Evolutionary conservation across 208 protist genomes (phyloP).

Genomic region (Crithidia sp.): DNA sequence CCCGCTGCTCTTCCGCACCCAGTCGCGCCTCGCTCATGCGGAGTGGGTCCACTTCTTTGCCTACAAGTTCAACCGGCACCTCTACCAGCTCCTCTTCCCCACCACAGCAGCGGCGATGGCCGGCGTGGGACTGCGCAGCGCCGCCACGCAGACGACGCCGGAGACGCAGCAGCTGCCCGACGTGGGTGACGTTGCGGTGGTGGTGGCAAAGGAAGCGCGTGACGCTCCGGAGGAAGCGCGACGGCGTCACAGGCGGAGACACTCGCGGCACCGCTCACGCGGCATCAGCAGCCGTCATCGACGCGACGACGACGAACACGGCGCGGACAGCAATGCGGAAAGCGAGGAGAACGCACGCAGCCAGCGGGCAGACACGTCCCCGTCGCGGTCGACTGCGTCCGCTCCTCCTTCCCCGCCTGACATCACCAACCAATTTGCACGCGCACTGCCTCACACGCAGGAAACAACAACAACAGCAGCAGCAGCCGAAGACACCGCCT

Average conservation of each 20-base stretch:
- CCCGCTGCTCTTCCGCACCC: conserved; percentile 50
- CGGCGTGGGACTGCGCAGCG: conserved; percentile 9
- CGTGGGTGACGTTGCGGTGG: not conserved
- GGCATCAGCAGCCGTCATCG: not conserved
- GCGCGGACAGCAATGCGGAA: not conserved
- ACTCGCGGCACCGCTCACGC: conserved; percentile 7
- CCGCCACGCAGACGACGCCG: not conserved
- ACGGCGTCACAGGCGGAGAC: not conserved
- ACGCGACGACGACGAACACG: not conserved
- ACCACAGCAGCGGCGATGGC: conserved; percentile 9
- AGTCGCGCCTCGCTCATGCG: conserved; percentile 33
- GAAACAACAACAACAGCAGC: not conserved
- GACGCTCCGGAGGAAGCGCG: not conserved
- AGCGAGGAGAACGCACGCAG: not conserved
- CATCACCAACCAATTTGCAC: not conserved
- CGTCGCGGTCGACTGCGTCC: not conserved
- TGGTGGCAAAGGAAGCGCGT: not conserved
- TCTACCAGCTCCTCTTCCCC: conserved; percentile 56
- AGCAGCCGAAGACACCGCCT: not conserved
- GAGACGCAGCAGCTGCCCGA: not conserved
- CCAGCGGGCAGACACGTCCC: not conserved
- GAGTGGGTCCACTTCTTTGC: conserved; percentile 61
- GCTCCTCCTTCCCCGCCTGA: conserved; percentile 9
- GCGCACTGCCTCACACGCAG: conserved; percentile 4
- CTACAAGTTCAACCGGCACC: conserved; percentile 43